Percentiles rank a stretch among this genome's conserved stretches.
These are phyloP conservation scores for Citrus trifoliata DNA, from an alignment of 345 rosid species.

Conservation along the genomic window DNA sequence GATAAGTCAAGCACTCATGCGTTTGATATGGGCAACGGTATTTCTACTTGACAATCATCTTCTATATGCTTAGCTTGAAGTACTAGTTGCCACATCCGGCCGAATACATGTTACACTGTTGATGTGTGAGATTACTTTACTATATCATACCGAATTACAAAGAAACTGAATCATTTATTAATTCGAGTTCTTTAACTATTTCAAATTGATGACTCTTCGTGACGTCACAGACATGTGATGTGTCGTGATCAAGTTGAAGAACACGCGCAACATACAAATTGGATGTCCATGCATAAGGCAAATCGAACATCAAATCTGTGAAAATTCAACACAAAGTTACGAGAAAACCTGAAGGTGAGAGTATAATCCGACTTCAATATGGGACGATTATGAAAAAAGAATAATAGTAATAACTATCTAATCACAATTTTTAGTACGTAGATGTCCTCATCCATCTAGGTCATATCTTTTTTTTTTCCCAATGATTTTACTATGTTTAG, in stretches of 20 bases:
- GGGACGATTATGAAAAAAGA: too few species aligned
- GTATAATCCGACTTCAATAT: too few species aligned
- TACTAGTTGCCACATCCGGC: too few species aligned
- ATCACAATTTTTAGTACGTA: neutral
- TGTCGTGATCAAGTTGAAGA: neutral
- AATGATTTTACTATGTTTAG: too few species aligned
- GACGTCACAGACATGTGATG: neutral
- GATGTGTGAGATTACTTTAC: neutral
- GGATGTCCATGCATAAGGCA: neutral
- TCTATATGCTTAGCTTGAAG: neutral
- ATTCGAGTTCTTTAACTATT: too few species aligned
- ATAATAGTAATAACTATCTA: too few species aligned
- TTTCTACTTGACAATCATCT: neutral
- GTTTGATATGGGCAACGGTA: neutral
- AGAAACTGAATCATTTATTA: neutral
- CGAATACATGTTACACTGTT: neutral
- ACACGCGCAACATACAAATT: neutral
- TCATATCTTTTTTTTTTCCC: too few species aligned
- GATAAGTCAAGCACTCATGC: neutral
- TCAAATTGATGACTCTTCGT: too few species aligned
- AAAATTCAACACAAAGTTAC: too few species aligned
- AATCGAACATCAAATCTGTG: too few species aligned
- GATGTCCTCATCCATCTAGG: neutral
- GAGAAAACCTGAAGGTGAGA: too few species aligned
- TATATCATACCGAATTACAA: too few species aligned